These are phyloP conservation scores for Serpula lacrymans DNA, from an alignment of 768 basidiomycete genomes.

Conservation along the genomic window DNA sequence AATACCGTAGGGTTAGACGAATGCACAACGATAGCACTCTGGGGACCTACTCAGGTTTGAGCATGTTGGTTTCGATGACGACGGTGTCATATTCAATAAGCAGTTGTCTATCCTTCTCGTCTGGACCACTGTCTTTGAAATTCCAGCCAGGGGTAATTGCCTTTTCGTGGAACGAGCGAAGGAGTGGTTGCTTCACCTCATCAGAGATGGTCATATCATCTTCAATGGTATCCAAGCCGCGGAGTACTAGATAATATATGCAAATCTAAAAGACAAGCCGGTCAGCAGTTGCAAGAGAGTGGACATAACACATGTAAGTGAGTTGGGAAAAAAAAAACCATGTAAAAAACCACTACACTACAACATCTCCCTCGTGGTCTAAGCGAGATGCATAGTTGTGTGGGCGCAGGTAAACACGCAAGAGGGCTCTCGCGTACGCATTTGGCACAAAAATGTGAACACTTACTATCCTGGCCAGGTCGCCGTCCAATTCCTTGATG, in stretches of 20 bases:
- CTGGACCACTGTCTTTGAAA: conserved; percentile 75
- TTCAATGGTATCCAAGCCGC: conserved; percentile 95
- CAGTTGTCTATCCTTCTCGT: conserved; percentile 85
- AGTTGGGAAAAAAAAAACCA: too few species aligned
- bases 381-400: neutral
- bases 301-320: neutral
- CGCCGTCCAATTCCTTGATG: conserved; percentile 94
- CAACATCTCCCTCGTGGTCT: neutral
- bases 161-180: conserved; percentile 78
- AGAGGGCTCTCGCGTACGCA: neutral
- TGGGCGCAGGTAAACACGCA: conserved; percentile 1
- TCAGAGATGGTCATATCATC: conserved; percentile 97
- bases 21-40: conserved; percentile 4
- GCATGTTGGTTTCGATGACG: conserved; percentile 71
- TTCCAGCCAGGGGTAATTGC: conserved; percentile 84
- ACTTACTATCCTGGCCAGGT: conserved; percentile 87
- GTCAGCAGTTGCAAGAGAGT: neutral
- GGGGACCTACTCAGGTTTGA: conserved; percentile 56
- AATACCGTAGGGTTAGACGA: neutral
- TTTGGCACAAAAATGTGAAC: conserved; percentile 1
- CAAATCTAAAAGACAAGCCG: conserved; percentile 58
- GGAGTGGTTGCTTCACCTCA: conserved; percentile 77
- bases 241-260: conserved; percentile 90
- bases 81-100: conserved; percentile 81
- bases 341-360: neutral